Base-by-base conservation (phyloP, 352 stramenopile species). In the Phytopythium oedochilum region DNA sequence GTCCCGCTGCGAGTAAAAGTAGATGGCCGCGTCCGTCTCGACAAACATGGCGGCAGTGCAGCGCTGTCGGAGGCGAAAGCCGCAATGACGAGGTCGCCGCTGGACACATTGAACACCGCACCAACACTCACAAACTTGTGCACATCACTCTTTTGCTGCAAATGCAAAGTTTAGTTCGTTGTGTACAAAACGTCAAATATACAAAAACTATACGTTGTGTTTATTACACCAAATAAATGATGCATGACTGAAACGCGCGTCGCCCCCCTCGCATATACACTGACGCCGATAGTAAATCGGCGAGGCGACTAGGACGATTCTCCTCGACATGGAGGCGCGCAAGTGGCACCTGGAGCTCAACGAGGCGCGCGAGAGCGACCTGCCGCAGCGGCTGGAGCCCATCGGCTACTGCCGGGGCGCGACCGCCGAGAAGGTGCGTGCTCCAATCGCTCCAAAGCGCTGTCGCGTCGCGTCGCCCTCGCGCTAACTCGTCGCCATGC, bases 311-410 rank as follows among this genome's bases (percentile, higher is more conserved):
- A n/a, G n/a, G n/a, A n/a, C n/a, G n/a, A n/a, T n/a, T n/a, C n/a
- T n/a, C n/a, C 7, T 6, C 32, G 46, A n/a, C 15, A 72, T 77
- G 68, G 68, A 78, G 60, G 70, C 78, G 63, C 64, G 79, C 70
- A 92, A 90, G 67, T 92, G 82, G 82, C 75, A 81, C 56, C 43
- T 92, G 44, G 78, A 89, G 50, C 75, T 93, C 34, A 82, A 86
- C 54, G 83, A 93, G 43, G 73, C 68, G 23, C 80, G 79, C 64
- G 83, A 93, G 64, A 85, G 68, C 66, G 75, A 88, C 61, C 66
- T 90, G 20, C 77, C 78, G 34, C 59, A 66, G 38, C 66, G 63
- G 40, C 66, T 89, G 23, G 83, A 89, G 66, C 83, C 83, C 11
- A 64, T 91, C 25, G 83, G 83, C 50, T 93, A 73, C 59, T 74